Conservation (phyloP, 805 yeast species). For the Candida khao-thaluensis region DNA sequence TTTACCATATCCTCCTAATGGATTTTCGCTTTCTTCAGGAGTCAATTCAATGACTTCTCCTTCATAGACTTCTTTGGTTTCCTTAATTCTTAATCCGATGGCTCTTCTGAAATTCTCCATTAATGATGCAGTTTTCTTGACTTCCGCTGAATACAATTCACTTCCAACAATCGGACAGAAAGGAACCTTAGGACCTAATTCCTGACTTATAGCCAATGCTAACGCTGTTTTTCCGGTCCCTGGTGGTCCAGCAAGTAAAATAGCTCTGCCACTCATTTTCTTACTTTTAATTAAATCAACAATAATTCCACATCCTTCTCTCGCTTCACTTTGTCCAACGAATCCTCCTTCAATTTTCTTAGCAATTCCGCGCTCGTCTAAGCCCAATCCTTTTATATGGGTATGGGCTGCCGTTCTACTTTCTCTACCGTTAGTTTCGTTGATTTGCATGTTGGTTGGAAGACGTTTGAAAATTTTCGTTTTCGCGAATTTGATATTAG, state of each 20-base stretch:
- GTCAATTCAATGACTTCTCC: conserved; percentile 96
- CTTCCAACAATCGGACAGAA: conserved; percentile 96
- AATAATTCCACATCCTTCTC: conserved; percentile 93
- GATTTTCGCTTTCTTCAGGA: conserved; percentile 95
- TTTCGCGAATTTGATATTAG: neutral
- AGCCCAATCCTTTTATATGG: conserved; percentile 91
- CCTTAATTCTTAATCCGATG: conserved; percentile 93
- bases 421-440: conserved; percentile 53
- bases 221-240: conserved; percentile 98
- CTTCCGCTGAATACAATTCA: conserved; percentile 93
- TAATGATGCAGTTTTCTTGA: conserved; percentile 91
- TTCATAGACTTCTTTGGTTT: conserved; percentile 95
- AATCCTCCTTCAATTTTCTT: conserved; percentile 85
- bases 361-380: conserved; percentile 87
- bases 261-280: conserved; percentile 94
- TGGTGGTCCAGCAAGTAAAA: conserved; percentile 94
- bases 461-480: conserved; percentile 4
- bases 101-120: conserved; percentile 97
- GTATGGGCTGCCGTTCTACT: conserved; percentile 93
- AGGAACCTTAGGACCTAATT: conserved; percentile 94
- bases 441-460: conserved; percentile 65
- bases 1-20: conserved; percentile 96
- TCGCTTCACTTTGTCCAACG: conserved; percentile 72
- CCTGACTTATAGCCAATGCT: conserved; percentile 94
- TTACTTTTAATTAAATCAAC: conserved; percentile 91